Percentiles rank a stretch among this genome's conserved stretches.
These are phyloP conservation scores for Apiosordaria backusii DNA, from an alignment of 495 filamentous ascomycete species.

Conservation along the genomic window DNA sequence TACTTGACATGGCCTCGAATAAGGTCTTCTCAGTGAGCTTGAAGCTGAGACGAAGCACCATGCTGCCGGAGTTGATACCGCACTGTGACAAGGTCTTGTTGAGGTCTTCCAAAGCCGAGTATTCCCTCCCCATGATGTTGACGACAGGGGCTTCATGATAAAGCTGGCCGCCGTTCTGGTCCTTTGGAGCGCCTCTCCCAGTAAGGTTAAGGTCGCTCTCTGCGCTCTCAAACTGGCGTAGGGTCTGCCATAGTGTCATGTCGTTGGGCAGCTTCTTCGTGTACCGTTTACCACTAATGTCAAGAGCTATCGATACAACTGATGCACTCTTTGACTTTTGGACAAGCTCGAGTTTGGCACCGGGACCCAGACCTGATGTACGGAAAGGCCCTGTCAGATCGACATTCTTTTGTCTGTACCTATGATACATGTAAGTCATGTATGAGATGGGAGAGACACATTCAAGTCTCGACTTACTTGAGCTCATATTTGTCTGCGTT, in stretches of 20 bases:
- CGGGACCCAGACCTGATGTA: constrained; percentile 78
- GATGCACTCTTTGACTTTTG: constrained; percentile 75
- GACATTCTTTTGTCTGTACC: constrained; percentile 75
- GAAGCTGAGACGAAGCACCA: constrained; percentile 74
- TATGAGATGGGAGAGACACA: background rate
- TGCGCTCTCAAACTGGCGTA: constrained; percentile 81
- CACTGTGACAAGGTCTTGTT: constrained; percentile 85
- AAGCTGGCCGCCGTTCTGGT: constrained; percentile 63
- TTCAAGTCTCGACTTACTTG: constrained; percentile 54
- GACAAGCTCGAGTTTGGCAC: constrained; percentile 92
- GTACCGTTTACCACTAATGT: constrained; percentile 70
- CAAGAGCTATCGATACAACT: constrained; percentile 78
- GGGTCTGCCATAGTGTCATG: constrained; percentile 78
- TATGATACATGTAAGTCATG: constrained; percentile 30
- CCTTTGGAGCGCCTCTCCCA: constrained; percentile 63
- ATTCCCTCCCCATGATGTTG: constrained; percentile 71
- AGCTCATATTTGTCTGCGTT: constrained; percentile 71
- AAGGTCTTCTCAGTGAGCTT: constrained; percentile 70
- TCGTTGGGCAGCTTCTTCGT: constrained; percentile 79
- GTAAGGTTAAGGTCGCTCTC: constrained; percentile 71
- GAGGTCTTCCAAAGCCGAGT: constrained; percentile 71
- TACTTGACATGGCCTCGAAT: constrained; percentile 80
- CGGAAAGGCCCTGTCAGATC: constrained; percentile 81
- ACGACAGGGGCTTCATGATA: constrained; percentile 85
- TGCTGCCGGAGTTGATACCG: constrained; percentile 77